Conservation (phyloP, 2,329 filamentous ascomycete species). For the Fusarium beomiforme region DNA sequence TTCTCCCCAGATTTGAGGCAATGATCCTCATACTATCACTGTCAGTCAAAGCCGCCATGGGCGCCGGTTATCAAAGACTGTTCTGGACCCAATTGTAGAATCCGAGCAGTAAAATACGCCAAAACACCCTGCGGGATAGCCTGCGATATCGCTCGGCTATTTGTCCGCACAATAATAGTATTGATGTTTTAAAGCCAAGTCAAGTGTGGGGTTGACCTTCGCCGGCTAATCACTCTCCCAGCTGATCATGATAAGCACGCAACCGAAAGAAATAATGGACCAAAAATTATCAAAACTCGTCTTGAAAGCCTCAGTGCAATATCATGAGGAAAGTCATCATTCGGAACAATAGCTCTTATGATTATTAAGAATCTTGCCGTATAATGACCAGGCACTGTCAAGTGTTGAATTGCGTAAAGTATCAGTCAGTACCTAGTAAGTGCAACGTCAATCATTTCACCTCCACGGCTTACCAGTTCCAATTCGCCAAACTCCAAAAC, state of each 20-base stretch:
- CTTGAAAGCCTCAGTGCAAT: slow-evolving; percentile 7
- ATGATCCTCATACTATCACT: slow-evolving; percentile 17
- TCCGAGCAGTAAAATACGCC: slow-evolving; percentile 7
- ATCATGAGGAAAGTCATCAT: not conserved
- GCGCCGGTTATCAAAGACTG: slow-evolving; percentile 6
- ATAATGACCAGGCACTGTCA: not conserved
- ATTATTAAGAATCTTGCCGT: not conserved
- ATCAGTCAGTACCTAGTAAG: slow-evolving; percentile 2
- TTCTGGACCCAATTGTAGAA: slow-evolving; percentile 11
- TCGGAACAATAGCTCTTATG: not conserved
- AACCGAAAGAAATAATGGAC: slow-evolving; percentile 12
- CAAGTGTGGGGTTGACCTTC: slow-evolving; percentile 35
- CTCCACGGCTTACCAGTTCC: slow-evolving; percentile 1
- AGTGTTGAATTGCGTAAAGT: not conserved
- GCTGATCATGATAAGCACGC: slow-evolving; percentile 39
- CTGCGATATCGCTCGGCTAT: slow-evolving; percentile 29
- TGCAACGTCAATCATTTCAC: not conserved
- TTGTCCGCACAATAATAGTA: slow-evolving; percentile 12
- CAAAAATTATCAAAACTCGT: slow-evolving; percentile 5
- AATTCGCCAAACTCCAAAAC: slow-evolving; percentile 14
- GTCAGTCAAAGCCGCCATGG: slow-evolving; percentile 4
- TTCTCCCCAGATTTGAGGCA: slow-evolving; percentile 33
- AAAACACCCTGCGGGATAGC: not conserved
- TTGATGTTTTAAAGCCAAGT: slow-evolving; percentile 23
- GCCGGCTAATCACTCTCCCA: slow-evolving; percentile 29